Evolutionary conservation across 2,329 filamentous ascomycete species (phyloP).

Genomic region (Metarhizium robertsii): DNA sequence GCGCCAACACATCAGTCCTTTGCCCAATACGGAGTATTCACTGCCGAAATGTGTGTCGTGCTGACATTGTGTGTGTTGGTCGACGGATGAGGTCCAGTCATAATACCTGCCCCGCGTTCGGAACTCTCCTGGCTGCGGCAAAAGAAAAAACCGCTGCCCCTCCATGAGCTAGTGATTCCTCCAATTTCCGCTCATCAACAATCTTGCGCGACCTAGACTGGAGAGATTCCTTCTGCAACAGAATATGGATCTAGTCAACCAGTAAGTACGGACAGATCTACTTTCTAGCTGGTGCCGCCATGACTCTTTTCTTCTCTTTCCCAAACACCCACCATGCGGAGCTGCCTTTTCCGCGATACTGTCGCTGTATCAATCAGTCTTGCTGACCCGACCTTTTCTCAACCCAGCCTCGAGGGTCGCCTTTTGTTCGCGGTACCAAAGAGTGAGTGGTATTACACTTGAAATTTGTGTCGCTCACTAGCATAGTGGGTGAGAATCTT

Average conservation of each 20-base stretch:
- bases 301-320: not conserved
- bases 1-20: no score
- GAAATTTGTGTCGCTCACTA: not conserved
- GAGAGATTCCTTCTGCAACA: not conserved
- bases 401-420: slow-evolving; percentile 71
- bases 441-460: slow-evolving; percentile 51
- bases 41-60: no score
- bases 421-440: slow-evolving; percentile 97
- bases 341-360: not conserved
- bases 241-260: not conserved
- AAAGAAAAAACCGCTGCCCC: not conserved
- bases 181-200: not conserved
- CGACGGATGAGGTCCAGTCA: no score
- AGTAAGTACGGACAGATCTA: not conserved
- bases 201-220: not conserved
- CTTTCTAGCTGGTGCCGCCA: not conserved
- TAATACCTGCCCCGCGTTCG: no score
- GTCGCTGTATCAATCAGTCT: not conserved
- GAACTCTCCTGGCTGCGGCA: not conserved
- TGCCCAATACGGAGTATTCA: no score
- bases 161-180: not conserved
- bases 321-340: not conserved
- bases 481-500: not conserved
- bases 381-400: not conserved
- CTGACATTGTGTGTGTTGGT: no score